Evolutionary conservation across 2,329 filamentous ascomycete genomes (phyloP), one percentile per base, ranked within the genome.

Genomic region (Stagonosporopsis chrysanthemi): DNA sequence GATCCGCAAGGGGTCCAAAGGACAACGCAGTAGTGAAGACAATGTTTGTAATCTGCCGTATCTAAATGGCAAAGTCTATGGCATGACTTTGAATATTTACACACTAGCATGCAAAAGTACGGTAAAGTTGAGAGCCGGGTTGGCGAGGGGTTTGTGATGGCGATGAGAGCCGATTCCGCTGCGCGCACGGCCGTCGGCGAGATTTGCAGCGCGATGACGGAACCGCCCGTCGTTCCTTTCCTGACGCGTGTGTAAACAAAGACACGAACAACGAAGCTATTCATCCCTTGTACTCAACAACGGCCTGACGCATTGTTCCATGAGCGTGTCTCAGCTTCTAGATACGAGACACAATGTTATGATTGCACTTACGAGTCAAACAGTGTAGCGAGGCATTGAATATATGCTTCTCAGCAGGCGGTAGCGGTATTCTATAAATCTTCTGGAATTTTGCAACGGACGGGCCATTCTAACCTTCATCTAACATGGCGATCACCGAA

Each of bases 401-500:
- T 12, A n/a, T 14, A 17, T 9, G 24, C 17, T 35, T 31, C 23
- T 29, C 26, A 49, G 22, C 6, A 39, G 23, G 23, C 23, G 22
- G 45, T 26, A 17, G 15, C 26, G 23, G 23, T 8, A 47, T 36
- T 12, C 31, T 39, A 2, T 29, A 7, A 2, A 24, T 33, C 9
- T 7, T 7, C 23, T 9, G 14, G 6, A 19, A 28, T 15, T 9
- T 6, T 29, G 5, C 6, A 29, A 29, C 22, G 33, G 22, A 24
- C 40, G 26, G 17, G 9, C 22, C 12, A 28, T 14, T 2, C 4
- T 6, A 1, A 35, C 3, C 15, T 33, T 2, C 24, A 35, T 4
- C 11, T 17, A 53, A 17, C 14, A 65, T 64, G 59, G 35, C 64
- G 9, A 22, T 9, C 11, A 46, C 40, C 40, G 71, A 74, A 56